Evolutionary conservation across 2,329 filamentous ascomycete species (phyloP), one percentile per base, ranked within the genome.

Genomic region (Sporothrix phasma): DNA sequence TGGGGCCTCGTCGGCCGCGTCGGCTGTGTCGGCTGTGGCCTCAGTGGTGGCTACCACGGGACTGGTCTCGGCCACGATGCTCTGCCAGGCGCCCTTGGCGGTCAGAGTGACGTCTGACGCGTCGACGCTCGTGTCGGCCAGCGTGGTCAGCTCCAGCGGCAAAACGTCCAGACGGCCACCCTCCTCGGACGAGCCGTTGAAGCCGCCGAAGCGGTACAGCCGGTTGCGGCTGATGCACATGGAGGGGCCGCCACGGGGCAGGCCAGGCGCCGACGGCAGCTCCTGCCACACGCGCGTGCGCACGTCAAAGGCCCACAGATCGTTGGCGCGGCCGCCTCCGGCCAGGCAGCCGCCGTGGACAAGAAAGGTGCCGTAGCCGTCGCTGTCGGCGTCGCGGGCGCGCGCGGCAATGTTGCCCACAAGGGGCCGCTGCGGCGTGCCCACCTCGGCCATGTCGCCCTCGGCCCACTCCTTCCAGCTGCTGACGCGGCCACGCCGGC

Each of bases 151-250:
- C 19, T 75, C 79, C 10, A 88, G 78, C 63, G 82, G 79, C 19
- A 88, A 72, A 65, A 88, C 81, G 71, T 95, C 90, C 13, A 96
- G 71, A 65, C 81, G 80, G 0, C 88, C 90, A 17, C 90, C 90
- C 56, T 89, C 78, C 70, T 92, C 88, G 0, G 71, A 76, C 51
- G 80, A 77, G 0, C 88, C 90, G 72, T 93, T 88, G 69, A 87
- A 93, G 0, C 91, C 91, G 66, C 90, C 89, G 77, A 91, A 92
- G 31, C 90, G 82, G 75, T 88, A 95, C 6, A 96, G 73, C 26
- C 84, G 82, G 26, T 83, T 84, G 62, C 82, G 80, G 51, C 80
- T 80, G 61, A 87, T 81, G 1, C 86, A 84, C 29, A 95, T 84
- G 3, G 84, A 83, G 0, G 88, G 77, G 1, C 89, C 90, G 24